Evolutionary conservation across 2,329 filamentous ascomycete species (phyloP).

Genomic region (Penicillium thymicola): DNA sequence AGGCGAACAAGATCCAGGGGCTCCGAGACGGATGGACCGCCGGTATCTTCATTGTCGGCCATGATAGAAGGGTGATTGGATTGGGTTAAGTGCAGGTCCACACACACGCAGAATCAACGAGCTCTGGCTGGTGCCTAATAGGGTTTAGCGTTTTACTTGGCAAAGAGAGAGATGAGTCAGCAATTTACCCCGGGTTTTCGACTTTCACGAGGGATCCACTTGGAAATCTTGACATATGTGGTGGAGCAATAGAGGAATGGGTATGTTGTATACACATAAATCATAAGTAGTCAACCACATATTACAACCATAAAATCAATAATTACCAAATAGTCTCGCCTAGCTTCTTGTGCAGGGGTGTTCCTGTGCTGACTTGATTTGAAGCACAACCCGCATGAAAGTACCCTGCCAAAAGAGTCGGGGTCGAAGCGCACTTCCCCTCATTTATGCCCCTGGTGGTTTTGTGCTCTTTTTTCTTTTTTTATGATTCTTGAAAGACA

Average conservation of each 20-base stretch:
- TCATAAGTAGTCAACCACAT: neutral
- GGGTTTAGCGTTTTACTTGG: constrained; percentile 11
- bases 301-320: neutral
- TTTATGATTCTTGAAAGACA: neutral
- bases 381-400: constrained; percentile 13
- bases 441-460: constrained; percentile 11
- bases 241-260: neutral
- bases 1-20: constrained; percentile 94
- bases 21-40: constrained; percentile 68
- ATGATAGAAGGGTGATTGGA: constrained; percentile 47
- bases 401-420: constrained; percentile 11
- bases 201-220: constrained; percentile 1
- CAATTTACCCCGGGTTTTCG: constrained; percentile 18
- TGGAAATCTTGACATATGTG: neutral
- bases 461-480: neutral
- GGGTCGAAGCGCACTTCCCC: constrained; percentile 18
- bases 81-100: constrained; percentile 7
- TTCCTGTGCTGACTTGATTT: neutral
- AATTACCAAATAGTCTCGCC: neutral
- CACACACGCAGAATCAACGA: constrained; percentile 19
- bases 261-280: too few relatives aligned
- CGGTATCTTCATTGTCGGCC: constrained; percentile 77
- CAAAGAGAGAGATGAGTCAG: constrained; percentile 15
- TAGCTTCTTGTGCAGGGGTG: neutral
- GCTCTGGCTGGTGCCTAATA: constrained; percentile 16